Evolutionary conservation across 176 grass and related monocot genomes (phyloP).

Genomic region (Aegilops umbellulata): DNA sequence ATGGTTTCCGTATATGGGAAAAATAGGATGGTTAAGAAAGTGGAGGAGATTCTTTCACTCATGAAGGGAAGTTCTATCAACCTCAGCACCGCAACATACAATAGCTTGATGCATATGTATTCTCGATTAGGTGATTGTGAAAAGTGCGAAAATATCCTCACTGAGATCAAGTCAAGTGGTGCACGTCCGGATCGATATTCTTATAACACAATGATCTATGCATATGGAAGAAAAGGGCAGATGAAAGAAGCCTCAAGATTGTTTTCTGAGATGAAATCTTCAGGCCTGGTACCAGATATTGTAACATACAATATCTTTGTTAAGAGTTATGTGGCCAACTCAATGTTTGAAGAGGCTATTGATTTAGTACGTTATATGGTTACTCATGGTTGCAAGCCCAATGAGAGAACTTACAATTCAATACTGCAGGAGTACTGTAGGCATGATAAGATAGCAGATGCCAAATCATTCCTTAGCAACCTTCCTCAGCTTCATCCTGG

Average conservation of each 20-base stretch:
- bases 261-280: constrained; percentile 74
- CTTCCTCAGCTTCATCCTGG: constrained; percentile 69
- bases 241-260: constrained; percentile 87
- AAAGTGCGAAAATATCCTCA: constrained; percentile 75
- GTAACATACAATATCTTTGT: constrained; percentile 95
- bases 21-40: constrained; percentile 71
- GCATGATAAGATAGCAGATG: constrained; percentile 57
- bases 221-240: constrained; percentile 72
- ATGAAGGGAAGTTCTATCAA: constrained; percentile 69
- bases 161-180: constrained; percentile 73
- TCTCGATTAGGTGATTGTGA: constrained; percentile 71
- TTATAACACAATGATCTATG: constrained; percentile 96
- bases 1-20: constrained; percentile 92
- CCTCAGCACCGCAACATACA: constrained; percentile 68
- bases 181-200: constrained; percentile 72
- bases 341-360: constrained; percentile 81
- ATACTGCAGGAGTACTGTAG: constrained; percentile 67
- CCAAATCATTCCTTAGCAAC: constrained; percentile 49
- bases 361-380: constrained; percentile 77
- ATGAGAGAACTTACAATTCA: constrained; percentile 74
- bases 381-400: constrained; percentile 68
- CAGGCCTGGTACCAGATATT: constrained; percentile 69
- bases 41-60: constrained; percentile 64
- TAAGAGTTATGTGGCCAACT: constrained; percentile 70
- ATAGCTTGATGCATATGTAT: constrained; percentile 95